Evolutionary conservation across 2,329 filamentous ascomycete genomes (phyloP).

Genomic region (Penicillium sp.): DNA sequence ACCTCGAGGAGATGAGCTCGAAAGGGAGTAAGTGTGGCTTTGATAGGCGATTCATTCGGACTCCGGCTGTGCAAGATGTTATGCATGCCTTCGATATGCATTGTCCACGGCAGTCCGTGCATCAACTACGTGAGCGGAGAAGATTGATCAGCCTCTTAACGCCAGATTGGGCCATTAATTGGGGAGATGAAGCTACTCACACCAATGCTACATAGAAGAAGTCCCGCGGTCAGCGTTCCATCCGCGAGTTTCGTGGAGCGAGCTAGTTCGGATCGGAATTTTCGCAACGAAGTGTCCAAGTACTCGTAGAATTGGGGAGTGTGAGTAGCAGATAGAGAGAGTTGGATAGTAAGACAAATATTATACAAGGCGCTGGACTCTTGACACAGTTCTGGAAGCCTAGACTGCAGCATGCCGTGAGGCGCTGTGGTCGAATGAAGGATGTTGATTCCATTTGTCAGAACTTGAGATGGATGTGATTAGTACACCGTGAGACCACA

Average conservation of each 20-base stretch:
- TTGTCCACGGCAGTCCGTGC: conserved; percentile 37
- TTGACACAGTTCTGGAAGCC: conserved; percentile 28
- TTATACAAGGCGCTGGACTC: conserved; percentile 34
- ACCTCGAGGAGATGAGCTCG: conserved; percentile 35
- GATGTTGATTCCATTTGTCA: conserved; percentile 32
- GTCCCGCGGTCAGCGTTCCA: conserved; percentile 35
- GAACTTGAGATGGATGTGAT: conserved; percentile 22
- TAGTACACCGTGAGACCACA: not conserved
- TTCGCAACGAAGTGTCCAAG: conserved; percentile 32
- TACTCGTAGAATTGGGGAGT: conserved; percentile 33
- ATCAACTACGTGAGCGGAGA: conserved; percentile 28
- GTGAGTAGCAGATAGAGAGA: conserved; percentile 23
- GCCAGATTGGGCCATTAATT: not conserved
- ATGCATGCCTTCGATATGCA: conserved; percentile 40
- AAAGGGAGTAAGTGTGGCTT: conserved; percentile 18
- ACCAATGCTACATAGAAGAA: conserved; percentile 39
- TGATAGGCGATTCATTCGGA: conserved; percentile 4
- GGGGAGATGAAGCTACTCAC: conserved; percentile 23
- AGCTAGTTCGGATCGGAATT: conserved; percentile 35
- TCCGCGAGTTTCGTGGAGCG: conserved; percentile 30
- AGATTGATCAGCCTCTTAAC: not conserved
- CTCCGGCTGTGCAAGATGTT: conserved; percentile 32
- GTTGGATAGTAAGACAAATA: conserved; percentile 37
- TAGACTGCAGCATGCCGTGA: conserved; percentile 27
- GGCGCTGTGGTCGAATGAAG: conserved; percentile 34